Evolutionary conservation across 257 asterid species (phyloP).

Genomic region (Striga asiatica): DNA sequence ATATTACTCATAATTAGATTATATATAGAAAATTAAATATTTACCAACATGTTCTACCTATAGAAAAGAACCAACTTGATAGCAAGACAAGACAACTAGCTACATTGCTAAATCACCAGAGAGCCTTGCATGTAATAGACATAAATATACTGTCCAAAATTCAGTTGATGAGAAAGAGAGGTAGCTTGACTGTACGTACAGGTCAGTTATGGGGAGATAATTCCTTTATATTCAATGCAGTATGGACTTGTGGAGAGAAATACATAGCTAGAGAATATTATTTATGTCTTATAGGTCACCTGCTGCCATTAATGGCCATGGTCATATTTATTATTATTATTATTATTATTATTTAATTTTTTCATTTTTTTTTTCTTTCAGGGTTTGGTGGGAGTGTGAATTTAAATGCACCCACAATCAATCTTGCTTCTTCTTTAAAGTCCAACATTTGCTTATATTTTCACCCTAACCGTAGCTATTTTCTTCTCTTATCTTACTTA

Average conservation of each 20-base stretch:
- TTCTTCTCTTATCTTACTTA: too few relatives aligned
- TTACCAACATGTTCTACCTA: not conserved
- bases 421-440: not conserved
- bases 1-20: too few relatives aligned
- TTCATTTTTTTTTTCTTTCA: not conserved
- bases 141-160: not conserved
- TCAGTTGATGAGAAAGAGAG: not conserved
- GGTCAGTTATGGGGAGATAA: too few relatives aligned
- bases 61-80: not conserved
- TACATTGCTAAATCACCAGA: not conserved
- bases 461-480: conserved; percentile 49
- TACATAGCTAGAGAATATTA: not conserved
- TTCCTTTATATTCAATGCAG: too few relatives aligned
- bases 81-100: not conserved
- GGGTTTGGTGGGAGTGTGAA: not conserved
- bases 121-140: not conserved
- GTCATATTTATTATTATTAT: too few relatives aligned
- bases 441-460: conserved; percentile 27
- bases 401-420: not conserved
- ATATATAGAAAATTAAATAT: not conserved
- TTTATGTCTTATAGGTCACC: not conserved
- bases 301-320: not conserved
- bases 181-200: too few relatives aligned
- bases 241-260: too few relatives aligned
- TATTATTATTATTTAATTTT: too few relatives aligned